Conservation (phyloP, 176 grass and related monocot genomes). For the Cenchrus purpureus region DNA sequence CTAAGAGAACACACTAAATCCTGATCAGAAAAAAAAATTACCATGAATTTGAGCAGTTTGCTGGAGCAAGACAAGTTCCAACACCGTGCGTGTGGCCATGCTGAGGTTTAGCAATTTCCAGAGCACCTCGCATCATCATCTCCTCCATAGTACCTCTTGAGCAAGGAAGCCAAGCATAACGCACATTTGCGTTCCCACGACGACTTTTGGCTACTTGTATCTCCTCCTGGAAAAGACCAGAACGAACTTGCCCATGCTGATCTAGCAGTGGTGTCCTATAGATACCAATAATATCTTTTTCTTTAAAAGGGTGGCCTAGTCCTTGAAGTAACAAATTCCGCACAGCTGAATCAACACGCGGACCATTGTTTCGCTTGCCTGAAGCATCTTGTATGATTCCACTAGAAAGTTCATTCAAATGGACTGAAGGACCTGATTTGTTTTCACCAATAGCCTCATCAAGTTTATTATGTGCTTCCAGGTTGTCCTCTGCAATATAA, state of each 20-base stretch:
- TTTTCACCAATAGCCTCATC: slow-evolving; percentile 48
- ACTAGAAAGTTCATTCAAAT: slow-evolving; percentile 29
- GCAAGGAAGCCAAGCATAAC: slow-evolving; percentile 84
- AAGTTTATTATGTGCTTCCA: slow-evolving; percentile 20
- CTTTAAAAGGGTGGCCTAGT: slow-evolving; percentile 53
- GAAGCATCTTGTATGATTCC: slow-evolving; percentile 22
- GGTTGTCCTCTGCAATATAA: slow-evolving; percentile 10
- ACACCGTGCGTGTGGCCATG: slow-evolving; percentile 53
- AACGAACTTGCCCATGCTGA: slow-evolving; percentile 55
- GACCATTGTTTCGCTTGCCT: slow-evolving; percentile 30
- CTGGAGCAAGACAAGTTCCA: slow-evolving; percentile 84
- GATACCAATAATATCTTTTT: slow-evolving; percentile 71
- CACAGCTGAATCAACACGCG: slow-evolving; percentile 47
- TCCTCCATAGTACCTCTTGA: slow-evolving; percentile 64
- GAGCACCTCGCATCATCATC: slow-evolving; percentile 63
- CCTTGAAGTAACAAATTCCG: slow-evolving; percentile 65
- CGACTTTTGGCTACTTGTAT: slow-evolving; percentile 54
- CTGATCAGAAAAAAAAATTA: slow-evolving; percentile 50
- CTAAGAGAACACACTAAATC: background rate
- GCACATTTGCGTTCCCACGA: slow-evolving; percentile 84
- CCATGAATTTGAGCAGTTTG: slow-evolving; percentile 69
- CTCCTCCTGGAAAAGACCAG: slow-evolving; percentile 66
- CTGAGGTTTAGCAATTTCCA: slow-evolving; percentile 54
- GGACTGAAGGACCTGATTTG: slow-evolving; percentile 35
- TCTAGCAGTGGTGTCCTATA: slow-evolving; percentile 73